Evolutionary conservation across 176 grass and related monocot genomes (phyloP), one percentile per base, ranked within the genome.

Genomic region (Musa acuminata): DNA sequence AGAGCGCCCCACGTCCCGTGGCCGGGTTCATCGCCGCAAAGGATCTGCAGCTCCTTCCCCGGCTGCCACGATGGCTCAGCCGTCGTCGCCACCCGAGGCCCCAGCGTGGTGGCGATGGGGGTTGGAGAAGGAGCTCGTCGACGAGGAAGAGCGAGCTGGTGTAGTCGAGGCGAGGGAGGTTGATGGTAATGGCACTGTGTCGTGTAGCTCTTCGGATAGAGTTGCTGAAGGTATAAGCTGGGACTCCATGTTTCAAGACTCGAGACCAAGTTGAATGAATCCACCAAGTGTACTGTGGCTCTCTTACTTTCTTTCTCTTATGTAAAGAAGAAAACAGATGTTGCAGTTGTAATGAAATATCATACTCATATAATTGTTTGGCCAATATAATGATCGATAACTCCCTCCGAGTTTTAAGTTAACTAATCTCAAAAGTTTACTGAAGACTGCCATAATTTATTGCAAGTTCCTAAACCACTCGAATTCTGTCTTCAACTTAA

Each of bases 221-320:
- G 76, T 25, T 0, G 83, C 57, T 19, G 79, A 84, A 63, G 86
- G 83, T 62, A 80, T 85, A 70, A 76, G 62, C 55, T 96, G 92
- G 92, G 89, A 91, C 74, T 77, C 78, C 65, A 85, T 96, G 92
- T 96, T 96, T 83, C 75, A 89, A 77, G 82, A 87, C 80, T 87
- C 89, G 20, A 96, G 87, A 27, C 26, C 26, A 27, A 27, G 26
- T 27, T 27, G 26, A 27, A 27, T 27, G 26, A 27, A 27, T 27
- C 26, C 1, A 27, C 26, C 26, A 2, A 2, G 26, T 27, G 2
- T 2, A 27, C 26, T 27, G 26, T 27, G n/a, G 26, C 26, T 27
- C 92, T 85, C 64, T 27, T 27, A 27, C 26, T 27, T 27, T n/a
- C n/a, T n/a, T n/a, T 27, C 26, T 27, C 26, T 27, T 27, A 1